Percentiles rank a stretch among this genome's conserved stretches.
Evolutionary conservation across 139 green algal genomes (phyloP).

Genomic region (Desmodesmus armatus): DNA sequence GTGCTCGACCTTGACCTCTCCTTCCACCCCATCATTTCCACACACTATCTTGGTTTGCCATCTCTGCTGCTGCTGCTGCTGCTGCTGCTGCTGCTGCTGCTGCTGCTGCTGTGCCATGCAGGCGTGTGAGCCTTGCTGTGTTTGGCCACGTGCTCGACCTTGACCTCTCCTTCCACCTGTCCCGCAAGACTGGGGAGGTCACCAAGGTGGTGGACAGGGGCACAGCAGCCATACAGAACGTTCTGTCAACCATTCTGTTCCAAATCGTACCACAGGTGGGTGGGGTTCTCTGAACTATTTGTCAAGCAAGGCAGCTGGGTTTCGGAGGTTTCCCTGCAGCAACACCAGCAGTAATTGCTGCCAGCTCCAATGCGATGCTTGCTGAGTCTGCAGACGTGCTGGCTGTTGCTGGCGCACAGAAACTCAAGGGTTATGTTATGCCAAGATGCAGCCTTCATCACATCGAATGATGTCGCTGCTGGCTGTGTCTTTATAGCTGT

Average conservation of each 20-base stretch:
- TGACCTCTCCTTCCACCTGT: slow-evolving; percentile 90
- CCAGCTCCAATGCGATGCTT: no score
- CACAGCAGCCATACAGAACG: slow-evolving; percentile 80
- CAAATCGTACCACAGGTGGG: slow-evolving; percentile 76
- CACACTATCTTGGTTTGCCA: neutral
- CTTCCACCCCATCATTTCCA: slow-evolving; percentile 91
- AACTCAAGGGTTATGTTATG: no score
- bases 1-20: slow-evolving; percentile 82
- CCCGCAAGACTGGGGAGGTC: slow-evolving; percentile 84
- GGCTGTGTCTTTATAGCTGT: no score
- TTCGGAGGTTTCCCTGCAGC: no score
- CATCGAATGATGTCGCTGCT: no score
- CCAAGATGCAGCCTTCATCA: no score
- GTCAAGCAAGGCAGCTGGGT: no score
- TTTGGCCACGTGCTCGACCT: slow-evolving; percentile 83
- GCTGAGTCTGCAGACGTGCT: no score
- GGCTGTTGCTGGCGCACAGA: no score
- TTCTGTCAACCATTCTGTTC: slow-evolving; percentile 88
- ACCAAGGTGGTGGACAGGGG: slow-evolving; percentile 84
- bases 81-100: neutral
- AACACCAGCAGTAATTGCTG: no score
- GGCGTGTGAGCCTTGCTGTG: slow-evolving; percentile 76
- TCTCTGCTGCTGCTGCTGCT: neutral
- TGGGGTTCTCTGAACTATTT: no score
- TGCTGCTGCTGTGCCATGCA: no score